Evolutionary conservation across 257 asterid genomes (phyloP).

Genomic region (Plantago major): DNA sequence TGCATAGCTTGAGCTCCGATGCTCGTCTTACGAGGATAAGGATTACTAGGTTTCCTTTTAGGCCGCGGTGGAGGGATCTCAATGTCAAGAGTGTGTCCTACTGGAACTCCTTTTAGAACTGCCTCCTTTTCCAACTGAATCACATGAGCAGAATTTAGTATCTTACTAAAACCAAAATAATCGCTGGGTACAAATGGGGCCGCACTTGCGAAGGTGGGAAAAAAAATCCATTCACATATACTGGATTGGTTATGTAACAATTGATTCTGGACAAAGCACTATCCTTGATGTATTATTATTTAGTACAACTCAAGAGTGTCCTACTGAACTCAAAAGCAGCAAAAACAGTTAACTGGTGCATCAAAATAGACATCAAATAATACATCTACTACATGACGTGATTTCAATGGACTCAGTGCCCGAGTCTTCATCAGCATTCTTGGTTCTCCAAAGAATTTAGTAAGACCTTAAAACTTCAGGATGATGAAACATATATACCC

Average conservation of each 20-base stretch:
- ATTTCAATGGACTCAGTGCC: no score
- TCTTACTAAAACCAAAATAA: slow-evolving; percentile 8
- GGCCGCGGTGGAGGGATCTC: slow-evolving; percentile 99
- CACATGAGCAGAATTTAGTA: slow-evolving; percentile 19
- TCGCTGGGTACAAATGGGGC: slow-evolving; percentile 13
- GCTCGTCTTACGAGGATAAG: slow-evolving; percentile 82
- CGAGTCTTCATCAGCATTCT: no score
- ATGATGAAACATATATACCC: neutral
- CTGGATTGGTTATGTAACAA: slow-evolving; percentile 7
- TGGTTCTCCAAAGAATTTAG: no score
- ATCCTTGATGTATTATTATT: neutral
- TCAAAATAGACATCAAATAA: neutral
- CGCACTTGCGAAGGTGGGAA: slow-evolving; percentile 13
- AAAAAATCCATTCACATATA: slow-evolving; percentile 15
- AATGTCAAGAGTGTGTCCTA: slow-evolving; percentile 73
- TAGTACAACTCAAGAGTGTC: slow-evolving; percentile 7
- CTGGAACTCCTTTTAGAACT: slow-evolving; percentile 63
- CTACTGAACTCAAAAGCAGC: neutral
- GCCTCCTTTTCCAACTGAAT: slow-evolving; percentile 95
- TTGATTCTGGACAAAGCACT: slow-evolving; percentile 3
- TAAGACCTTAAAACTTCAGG: neutral
- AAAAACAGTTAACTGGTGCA: neutral
- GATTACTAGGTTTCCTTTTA: slow-evolving; percentile 87
- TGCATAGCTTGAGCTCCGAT: slow-evolving; percentile 40
- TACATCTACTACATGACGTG: neutral